Base-by-base conservation (phyloP, 1,139 yeast species). In the Scheffersomyces illinoinensis region DNA sequence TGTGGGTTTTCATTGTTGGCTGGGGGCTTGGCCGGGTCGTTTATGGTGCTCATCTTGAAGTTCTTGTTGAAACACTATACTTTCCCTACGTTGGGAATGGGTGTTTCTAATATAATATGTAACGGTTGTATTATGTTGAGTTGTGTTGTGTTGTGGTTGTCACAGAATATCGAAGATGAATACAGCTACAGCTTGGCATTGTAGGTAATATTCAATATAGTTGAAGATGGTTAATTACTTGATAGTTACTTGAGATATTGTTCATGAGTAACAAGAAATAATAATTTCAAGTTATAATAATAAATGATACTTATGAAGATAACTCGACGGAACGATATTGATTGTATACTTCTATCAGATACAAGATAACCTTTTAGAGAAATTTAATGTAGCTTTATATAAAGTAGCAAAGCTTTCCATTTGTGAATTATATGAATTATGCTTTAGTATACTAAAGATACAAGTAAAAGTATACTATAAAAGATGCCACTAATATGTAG, bases 81-180 rank as follows among this genome's bases (percentile, higher is more conserved):
- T 47, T 88, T 89, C 81, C 98, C 98, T 51, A 93, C 98, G 1
- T 82, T 93, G 59, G 95, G 96, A 5, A 93, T 95, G 97, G 99
- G 99, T 18, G 85, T 93, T 33, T 88, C 92, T 61, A 95, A 95
- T 72, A 93, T 95, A 54, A 83, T 90, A 26, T 87, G 93, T 58
- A 93, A 95, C 69, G 85, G 86, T 5, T 81, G 90, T 62, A 86
- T 95, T 49, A 90, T 93, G 92, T 77, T 91, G 67, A 91, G 97
- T 77, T 93, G 98, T 73, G 86, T 92, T 57, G 81, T 89, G 5
- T 79, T 95, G 67, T 95, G 98, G 98, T 79, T 93, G 61, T 92
- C 97, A 18, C 98, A 93, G 73, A 93, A 93, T 71, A 88, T 93
- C 61, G 98, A 95, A 72, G 98, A 93, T 71, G 98, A 93, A 75